Base-by-base conservation (phyloP, 2,329 filamentous ascomycete species). In the Blastomyces silverae region DNA sequence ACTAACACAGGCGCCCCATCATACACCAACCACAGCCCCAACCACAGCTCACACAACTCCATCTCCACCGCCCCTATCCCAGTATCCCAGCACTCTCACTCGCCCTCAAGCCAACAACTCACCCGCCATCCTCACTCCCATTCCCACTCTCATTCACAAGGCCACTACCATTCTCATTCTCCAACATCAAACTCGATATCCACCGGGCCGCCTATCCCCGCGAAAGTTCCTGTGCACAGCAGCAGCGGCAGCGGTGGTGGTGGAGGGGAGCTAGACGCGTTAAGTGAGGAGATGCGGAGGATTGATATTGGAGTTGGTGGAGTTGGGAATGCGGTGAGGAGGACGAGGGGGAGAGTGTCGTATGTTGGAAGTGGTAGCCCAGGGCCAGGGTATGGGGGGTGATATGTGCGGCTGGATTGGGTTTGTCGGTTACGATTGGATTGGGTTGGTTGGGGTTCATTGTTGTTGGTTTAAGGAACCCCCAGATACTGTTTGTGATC, bases 221-320 rank as follows among this genome's bases (percentile, higher is more conserved):
- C 73, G 10, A 80, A 80, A 66, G 74, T 80, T 1, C 78, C 79
- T 1, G 73, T 80, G 10, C 71, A 70, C 11, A 37, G 74, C 69
- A 68, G 71, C 72, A 66, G 67, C 72, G 69, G 52, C 73, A 57
- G 53, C 53, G 64, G 58, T 10, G 55, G 53, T 39, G 64, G 55
- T 13, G 56, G 52, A 50, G 66, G 68, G 53, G 66, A 66, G 20
- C 66, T 76, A 76, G 80, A 79, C 66, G 82, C 84, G 6, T 73
- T 88, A 59, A 85, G 83, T 62, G 76, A 84, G 44, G 85, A 88
- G 73, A 76, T 88, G 68, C 82, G 77, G 65, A 76, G 75, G 7
- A 82, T 82, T 66, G 80, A 82, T 65, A 81, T 82, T 64, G 80
- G 80, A 11, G 42, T 52, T 20, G 59, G 59, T 22, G 17, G 22